Evolutionary conservation across 139 green algal genomes (phyloP).

Genomic region (Haematococcus sp.): DNA sequence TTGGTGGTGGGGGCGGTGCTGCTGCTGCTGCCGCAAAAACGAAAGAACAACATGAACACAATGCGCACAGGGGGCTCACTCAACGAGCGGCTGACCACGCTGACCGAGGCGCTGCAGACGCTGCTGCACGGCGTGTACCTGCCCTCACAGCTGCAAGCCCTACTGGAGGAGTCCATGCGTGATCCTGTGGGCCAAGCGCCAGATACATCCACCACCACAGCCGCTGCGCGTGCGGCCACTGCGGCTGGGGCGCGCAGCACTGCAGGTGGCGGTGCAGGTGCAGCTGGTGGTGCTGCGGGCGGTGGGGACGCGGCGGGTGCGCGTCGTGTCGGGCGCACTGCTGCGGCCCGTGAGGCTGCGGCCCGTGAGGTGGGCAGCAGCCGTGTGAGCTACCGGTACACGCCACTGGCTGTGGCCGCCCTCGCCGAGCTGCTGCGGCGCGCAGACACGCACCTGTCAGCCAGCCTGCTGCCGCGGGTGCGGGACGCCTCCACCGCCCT

Average conservation of each 20-base stretch:
- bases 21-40: too few relatives aligned
- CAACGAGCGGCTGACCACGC: constrained; percentile 2
- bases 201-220: neutral
- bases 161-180: constrained; percentile 5
- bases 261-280: neutral
- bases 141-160: constrained; percentile 4
- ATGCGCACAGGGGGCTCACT: too few relatives aligned
- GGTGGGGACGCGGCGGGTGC: neutral
- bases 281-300: neutral
- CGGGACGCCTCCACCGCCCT: constrained; percentile 11
- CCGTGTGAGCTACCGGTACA: constrained; percentile 12
- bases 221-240: neutral
- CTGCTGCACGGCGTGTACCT: constrained; percentile 18
- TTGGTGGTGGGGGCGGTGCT: too few relatives aligned
- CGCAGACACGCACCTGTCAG: constrained; percentile 20
- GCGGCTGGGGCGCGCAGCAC: neutral
- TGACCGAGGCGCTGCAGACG: constrained; percentile 16
- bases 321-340: neutral
- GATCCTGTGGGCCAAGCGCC: neutral
- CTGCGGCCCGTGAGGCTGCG: neutral
- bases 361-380: neutral
- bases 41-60: too few relatives aligned
- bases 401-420: constrained; percentile 30
- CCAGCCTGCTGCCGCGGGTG: constrained; percentile 16
- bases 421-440: constrained; percentile 27